Base-by-base conservation (phyloP, 176 grass and related monocot species). In the Oryza meridionalis region DNA sequence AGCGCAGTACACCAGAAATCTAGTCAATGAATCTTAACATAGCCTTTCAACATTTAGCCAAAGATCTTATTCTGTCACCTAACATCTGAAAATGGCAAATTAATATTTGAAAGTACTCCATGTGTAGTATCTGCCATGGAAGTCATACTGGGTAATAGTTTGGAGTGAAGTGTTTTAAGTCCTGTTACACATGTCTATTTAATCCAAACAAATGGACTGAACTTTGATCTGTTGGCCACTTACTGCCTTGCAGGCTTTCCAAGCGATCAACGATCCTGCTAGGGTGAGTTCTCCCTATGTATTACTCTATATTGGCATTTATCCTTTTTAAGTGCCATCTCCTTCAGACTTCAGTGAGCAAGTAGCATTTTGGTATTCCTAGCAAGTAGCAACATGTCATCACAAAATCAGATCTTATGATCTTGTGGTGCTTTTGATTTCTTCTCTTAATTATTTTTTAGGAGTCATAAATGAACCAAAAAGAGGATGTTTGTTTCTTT, bases 351-450 rank as follows among this genome's bases (percentile, higher is more conserved):
- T 43, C 42, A 43, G 42, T 67, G 43, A 21, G 3, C 16, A 1
- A 40, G 15, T 29, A 29, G 21, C 45, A 25, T 67, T 26, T 17
- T 13, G 16, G 6, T 59, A 6, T 84, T 42, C 4, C 7, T 71
- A 46, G 8, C 11, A 32, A 31, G 29, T 31, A 31, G 29, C 29
- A 31, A 62, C 4, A n/a, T 64, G 0, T 65, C 14, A 46, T 14
- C 5, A 45, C 19, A 64, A 12, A 66, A 76, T 69, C 71, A 75
- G 19, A 21, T 79, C 17, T 79, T 67, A 7, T 40, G 32, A 43
- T 12, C 32, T 66, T 68, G 5, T 83, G 32, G 74, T 83, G 72
- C 33, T 35, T 73, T 12, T 15, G 0, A 70, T 50, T 15, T 87
- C 10, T 24, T 62, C 53, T 50, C 10, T 35, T 40, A 55, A 53